A percentile compares a stretch with the other conserved stretches of the same genome.
Conservation (phyloP, 2,329 filamentous ascomycete genomes). For the Colletotrichum aenigma region DNA sequence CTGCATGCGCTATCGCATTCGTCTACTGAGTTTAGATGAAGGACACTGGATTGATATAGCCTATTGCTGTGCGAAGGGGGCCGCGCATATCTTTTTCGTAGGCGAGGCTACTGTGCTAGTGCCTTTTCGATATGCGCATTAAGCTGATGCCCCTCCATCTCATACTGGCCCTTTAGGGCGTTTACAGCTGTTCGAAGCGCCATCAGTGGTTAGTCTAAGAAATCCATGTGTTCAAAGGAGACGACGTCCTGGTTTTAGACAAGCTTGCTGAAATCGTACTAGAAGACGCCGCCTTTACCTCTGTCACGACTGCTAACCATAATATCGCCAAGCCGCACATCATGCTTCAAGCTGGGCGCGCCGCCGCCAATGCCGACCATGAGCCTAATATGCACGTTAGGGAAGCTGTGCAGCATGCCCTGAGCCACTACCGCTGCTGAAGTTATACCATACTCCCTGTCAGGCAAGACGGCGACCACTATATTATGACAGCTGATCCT, state of each 20-base stretch:
- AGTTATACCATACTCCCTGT: constrained; percentile 1
- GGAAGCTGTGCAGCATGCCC: constrained; percentile 29
- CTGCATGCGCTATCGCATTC: background rate
- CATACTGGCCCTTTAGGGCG: background rate
- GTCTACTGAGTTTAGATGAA: too few species aligned
- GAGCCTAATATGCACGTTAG: background rate
- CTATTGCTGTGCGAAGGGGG: too few species aligned
- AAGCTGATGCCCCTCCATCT: constrained; percentile 1
- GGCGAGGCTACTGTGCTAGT: constrained; percentile 1
- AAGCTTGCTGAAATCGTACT: constrained; percentile 21
- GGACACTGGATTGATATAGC: too few species aligned
- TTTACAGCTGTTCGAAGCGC: constrained; percentile 18
- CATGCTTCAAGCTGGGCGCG: constrained; percentile 21
- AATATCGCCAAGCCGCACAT: constrained; percentile 24
- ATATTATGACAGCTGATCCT: constrained; percentile 22
- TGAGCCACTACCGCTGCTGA: constrained; percentile 23
- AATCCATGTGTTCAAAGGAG: background rate
- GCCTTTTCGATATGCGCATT: constrained; percentile 4
- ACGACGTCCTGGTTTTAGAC: background rate
- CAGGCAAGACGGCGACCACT: constrained; percentile 22
- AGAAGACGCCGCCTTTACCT: constrained; percentile 7
- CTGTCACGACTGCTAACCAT: constrained; percentile 6
- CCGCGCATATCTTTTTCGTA: background rate
- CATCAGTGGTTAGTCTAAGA: constrained; percentile 2
- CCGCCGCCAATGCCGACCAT: constrained; percentile 27